Percentiles rank a stretch among this genome's conserved stretches.
Conservation (phyloP, 2,329 filamentous ascomycete genomes). For the Penicillium sp. region DNA sequence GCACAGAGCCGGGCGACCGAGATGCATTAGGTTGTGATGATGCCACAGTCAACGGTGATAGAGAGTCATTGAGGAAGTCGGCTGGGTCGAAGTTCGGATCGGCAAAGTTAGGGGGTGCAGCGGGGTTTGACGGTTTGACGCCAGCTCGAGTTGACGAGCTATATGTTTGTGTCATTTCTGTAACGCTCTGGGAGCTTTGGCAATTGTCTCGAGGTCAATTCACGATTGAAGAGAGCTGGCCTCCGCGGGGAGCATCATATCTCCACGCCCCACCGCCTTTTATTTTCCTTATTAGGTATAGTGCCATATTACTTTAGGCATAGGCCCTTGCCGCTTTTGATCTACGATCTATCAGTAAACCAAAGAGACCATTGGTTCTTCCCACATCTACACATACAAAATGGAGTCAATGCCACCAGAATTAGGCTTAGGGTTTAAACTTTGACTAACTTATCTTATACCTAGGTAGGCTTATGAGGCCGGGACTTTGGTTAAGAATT, state of each 20-base stretch:
- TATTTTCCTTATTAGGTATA: neutral
- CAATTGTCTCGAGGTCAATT: neutral
- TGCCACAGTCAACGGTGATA: constrained; percentile 58
- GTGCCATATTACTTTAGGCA: neutral
- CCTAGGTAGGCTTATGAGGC: too few relatives aligned
- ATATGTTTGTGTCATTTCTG: constrained; percentile 16
- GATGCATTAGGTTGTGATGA: constrained; percentile 34
- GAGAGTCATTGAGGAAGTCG: constrained; percentile 69
- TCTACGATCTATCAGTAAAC: constrained; percentile 1
- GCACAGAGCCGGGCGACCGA: constrained; percentile 43
- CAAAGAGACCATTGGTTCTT: neutral
- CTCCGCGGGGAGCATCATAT: constrained; percentile 9
- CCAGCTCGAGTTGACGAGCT: constrained; percentile 17
- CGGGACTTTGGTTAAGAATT: too few relatives aligned
- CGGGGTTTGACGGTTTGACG: constrained; percentile 29
- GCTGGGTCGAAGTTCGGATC: constrained; percentile 69
- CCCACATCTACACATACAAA: too few relatives aligned
- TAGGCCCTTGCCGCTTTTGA: neutral
- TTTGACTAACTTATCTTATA: too few relatives aligned
- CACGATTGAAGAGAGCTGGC: neutral
- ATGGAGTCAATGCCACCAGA: too few relatives aligned
- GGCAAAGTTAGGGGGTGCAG: constrained; percentile 60
- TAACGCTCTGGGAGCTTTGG: neutral
- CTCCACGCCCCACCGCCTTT: constrained; percentile 6
- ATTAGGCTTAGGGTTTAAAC: too few relatives aligned